Evolutionary conservation across 192 early-diverging fungal genomes (phyloP).

Genomic region (Cladochytrium replicatum): DNA sequence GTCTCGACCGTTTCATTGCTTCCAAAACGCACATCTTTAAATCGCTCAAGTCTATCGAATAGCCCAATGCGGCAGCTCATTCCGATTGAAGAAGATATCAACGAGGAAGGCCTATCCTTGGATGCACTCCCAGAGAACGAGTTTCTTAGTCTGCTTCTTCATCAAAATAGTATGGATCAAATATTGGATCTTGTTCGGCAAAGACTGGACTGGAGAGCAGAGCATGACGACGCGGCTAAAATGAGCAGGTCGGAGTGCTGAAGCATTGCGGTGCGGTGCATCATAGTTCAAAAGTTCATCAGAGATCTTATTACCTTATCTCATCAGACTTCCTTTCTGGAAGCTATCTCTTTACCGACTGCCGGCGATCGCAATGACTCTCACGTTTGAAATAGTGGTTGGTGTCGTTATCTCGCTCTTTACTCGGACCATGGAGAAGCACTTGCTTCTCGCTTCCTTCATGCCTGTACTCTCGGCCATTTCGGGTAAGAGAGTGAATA

Average conservation of each 20-base stretch:
- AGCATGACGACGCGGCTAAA: conserved; percentile 24
- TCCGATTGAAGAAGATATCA: neutral
- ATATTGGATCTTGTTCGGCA: conserved; percentile 11
- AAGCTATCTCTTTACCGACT: conserved; percentile 24
- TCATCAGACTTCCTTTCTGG: conserved; percentile 27
- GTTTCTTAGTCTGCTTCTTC: conserved; percentile 19
- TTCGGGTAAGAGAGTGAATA: conserved; percentile 12
- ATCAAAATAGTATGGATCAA: conserved; percentile 17
- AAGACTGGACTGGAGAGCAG: conserved; percentile 13
- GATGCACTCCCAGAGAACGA: conserved; percentile 19
- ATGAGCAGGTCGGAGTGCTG: conserved; percentile 15
- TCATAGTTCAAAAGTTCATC: neutral
- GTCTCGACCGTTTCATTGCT: no score
- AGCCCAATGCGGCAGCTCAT: no score
- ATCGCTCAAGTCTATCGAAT: no score
- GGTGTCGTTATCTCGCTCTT: conserved; percentile 20
- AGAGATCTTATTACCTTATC: conserved; percentile 3
- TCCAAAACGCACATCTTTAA: no score
- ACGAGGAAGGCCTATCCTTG: neutral
- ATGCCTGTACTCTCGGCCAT: conserved; percentile 32
- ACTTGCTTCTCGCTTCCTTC: conserved; percentile 27
- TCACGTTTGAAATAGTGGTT: conserved; percentile 25
- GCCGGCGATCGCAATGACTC: conserved; percentile 27
- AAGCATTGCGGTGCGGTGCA: neutral
- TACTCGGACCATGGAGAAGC: conserved; percentile 3